Conservation (phyloP, 805 yeast species). For the Wickerhamiella galacta region DNA sequence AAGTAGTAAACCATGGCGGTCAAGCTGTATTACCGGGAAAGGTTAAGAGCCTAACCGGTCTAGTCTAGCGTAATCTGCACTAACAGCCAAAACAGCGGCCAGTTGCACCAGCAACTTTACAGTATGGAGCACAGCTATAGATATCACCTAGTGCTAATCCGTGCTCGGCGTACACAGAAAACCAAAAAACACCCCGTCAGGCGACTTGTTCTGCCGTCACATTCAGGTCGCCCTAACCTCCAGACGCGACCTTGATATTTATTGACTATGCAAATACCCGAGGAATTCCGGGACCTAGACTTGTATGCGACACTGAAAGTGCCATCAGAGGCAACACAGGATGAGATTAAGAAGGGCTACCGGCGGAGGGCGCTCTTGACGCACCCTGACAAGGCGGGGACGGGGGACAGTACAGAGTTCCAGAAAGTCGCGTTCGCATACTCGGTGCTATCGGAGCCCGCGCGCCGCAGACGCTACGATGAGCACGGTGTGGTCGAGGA, state of each 20-base stretch:
- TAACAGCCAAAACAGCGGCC: no score
- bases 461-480: conserved; percentile 43
- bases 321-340: conserved; percentile 17
- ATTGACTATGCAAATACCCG: conserved; percentile 12
- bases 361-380: conserved; percentile 42
- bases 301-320: conserved; percentile 18
- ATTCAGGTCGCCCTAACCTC: neutral
- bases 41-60: no score
- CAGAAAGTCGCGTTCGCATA: conserved; percentile 64
- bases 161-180: neutral
- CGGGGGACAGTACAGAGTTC: conserved; percentile 29
- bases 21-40: no score
- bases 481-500: conserved; percentile 48
- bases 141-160: no score
- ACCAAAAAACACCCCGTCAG: neutral
- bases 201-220: neutral
- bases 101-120: no score
- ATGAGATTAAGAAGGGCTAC: conserved; percentile 50
- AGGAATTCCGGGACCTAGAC: conserved; percentile 16
- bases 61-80: no score
- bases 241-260: neutral
- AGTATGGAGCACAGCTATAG: no score
- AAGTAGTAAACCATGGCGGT: conserved; percentile 31
- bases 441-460: conserved; percentile 43
- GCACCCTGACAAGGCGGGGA: conserved; percentile 55